A percentile compares a stretch with the other conserved stretches of the same genome.
Evolutionary conservation across 768 basidiomycete genomes (phyloP).

Genomic region (Daedaleopsis nitida): DNA sequence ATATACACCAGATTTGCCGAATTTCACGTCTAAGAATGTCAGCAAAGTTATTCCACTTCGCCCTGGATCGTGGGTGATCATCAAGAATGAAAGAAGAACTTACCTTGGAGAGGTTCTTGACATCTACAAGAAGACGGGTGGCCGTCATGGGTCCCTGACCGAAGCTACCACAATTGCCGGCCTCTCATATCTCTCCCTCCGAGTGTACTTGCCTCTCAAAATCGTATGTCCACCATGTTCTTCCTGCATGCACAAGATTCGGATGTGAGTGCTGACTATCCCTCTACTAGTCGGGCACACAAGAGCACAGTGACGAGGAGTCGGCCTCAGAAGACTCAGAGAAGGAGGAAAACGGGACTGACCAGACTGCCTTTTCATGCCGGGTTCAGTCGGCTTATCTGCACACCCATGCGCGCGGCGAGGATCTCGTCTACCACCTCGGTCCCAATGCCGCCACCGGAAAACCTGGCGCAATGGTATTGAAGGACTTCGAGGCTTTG

Average conservation of each 20-base stretch:
- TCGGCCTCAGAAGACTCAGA: not conserved
- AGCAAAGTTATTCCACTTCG: not conserved
- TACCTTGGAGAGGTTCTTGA: conserved; percentile 3
- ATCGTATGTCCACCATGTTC: not conserved
- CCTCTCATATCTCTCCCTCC: conserved; percentile 1
- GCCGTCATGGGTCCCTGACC: not conserved
- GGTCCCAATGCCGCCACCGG: no score
- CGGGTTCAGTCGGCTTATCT: no score
- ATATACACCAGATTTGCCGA: not conserved
- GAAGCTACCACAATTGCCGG: not conserved
- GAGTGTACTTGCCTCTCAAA: not conserved
- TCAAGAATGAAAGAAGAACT: not conserved
- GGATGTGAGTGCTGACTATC: not conserved
- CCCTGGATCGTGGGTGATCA: not conserved
- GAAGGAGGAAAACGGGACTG: no score
- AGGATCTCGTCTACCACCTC: no score
- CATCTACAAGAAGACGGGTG: not conserved
- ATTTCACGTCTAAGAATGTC: not conserved
- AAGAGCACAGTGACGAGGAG: not conserved
- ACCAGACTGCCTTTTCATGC: no score
- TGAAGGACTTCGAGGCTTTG: not conserved
- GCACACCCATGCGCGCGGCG: no score
- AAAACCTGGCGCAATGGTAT: no score
- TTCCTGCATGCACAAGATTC: not conserved
- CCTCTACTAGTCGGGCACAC: not conserved